These are phyloP conservation scores for Tremella fuciformis DNA, from an alignment of 768 basidiomycete genomes.

Conservation along the genomic window DNA sequence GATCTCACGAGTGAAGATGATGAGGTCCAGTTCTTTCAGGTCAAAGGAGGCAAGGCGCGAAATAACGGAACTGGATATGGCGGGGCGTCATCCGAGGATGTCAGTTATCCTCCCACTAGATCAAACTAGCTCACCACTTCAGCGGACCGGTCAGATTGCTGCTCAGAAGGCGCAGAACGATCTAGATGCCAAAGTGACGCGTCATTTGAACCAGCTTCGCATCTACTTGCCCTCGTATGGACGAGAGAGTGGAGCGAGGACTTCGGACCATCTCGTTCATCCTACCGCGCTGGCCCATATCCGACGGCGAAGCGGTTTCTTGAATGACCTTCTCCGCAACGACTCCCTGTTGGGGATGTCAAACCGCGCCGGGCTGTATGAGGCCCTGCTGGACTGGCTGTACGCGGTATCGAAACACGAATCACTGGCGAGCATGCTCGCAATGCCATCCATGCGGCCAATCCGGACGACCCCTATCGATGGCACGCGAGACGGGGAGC, in stretches of 20 bases:
- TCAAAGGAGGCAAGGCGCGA: neutral
- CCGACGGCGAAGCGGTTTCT: conserved; percentile 81
- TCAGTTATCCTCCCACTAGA: conserved; percentile 50
- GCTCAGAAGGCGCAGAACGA: conserved; percentile 68
- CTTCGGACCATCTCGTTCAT: conserved; percentile 69
- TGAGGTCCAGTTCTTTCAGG: neutral
- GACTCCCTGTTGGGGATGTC: conserved; percentile 95
- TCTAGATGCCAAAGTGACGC: conserved; percentile 72
- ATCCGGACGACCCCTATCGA: conserved; percentile 6
- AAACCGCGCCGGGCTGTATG: conserved; percentile 77
- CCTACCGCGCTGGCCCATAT: conserved; percentile 89
- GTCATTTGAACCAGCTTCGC: conserved; percentile 68
- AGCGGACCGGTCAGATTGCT: conserved; percentile 78
- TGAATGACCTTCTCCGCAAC: conserved; percentile 80
- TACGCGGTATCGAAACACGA: conserved; percentile 92
- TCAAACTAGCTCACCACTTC: conserved; percentile 6
- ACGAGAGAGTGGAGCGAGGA: conserved; percentile 68
- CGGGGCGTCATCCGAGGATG: conserved; percentile 78
- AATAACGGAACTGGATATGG: conserved; percentile 85
- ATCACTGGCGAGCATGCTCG: conserved; percentile 90
- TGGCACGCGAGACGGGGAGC: conserved; percentile 1
- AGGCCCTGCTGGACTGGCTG: conserved; percentile 86
- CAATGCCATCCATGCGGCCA: conserved; percentile 71
- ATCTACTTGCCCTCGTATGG: conserved; percentile 77
- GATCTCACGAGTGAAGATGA: conserved; percentile 13